phyloP scores from a whole-genome alignment of 257 asterid genomes.

The Nicotiana obtusifolia region DNA sequence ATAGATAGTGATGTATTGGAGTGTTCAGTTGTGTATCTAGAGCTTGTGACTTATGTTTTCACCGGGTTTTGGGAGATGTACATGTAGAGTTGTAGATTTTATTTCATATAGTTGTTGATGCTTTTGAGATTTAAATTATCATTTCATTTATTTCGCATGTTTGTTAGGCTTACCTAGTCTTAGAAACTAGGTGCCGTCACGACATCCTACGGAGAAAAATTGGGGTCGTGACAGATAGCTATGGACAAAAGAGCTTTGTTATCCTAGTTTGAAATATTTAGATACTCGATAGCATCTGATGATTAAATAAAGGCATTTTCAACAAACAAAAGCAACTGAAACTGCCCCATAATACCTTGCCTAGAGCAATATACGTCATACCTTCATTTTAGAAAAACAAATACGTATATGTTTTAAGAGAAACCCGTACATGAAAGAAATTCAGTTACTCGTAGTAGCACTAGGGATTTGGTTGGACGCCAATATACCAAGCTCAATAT shows the following conservation, averaged over 20 bases:
- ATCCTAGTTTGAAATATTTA: background rate
- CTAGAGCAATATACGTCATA: background rate
- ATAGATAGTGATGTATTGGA: no score
- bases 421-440: background rate
- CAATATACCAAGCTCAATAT: slow-evolving; percentile 13
- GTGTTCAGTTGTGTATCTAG: no score
- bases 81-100: no score
- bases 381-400: background rate
- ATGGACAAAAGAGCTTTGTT: background rate
- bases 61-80: no score
- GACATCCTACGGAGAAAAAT: no score
- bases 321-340: background rate
- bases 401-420: background rate
- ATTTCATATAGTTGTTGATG: no score
- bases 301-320: background rate
- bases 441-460: background rate
- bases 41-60: no score
- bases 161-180: no score
- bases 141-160: no score
- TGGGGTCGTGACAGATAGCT: background rate
- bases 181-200: no score
- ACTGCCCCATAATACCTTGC: background rate
- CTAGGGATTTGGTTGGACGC: no score
- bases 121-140: no score
- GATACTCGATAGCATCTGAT: background rate